Evolutionary conservation across 805 yeast genomes (phyloP).

Genomic region (Ogataea neopini): DNA sequence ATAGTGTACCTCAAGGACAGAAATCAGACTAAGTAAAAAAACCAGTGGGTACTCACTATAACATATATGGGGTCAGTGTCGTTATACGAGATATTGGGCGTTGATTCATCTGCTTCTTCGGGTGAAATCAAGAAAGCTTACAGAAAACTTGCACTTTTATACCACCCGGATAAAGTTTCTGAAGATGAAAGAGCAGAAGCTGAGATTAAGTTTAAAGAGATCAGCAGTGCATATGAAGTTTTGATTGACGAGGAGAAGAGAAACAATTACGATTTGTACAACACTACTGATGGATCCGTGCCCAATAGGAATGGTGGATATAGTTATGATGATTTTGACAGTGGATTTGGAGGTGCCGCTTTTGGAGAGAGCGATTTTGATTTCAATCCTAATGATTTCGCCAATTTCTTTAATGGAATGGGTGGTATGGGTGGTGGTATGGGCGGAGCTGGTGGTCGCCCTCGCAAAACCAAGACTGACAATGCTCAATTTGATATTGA

Average conservation of each 20-base stretch:
- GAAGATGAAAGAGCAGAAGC: constrained; percentile 63
- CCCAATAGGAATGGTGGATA: constrained; percentile 32
- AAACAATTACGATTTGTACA: constrained; percentile 58
- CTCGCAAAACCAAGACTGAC: constrained; percentile 43
- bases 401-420: constrained; percentile 58
- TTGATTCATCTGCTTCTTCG: constrained; percentile 61
- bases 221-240: constrained; percentile 83
- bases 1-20: background rate
- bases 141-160: constrained; percentile 74
- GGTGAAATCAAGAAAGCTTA: constrained; percentile 82
- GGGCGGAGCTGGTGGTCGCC: constrained; percentile 20
- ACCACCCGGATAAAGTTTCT: constrained; percentile 88
- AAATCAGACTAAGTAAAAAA: background rate
- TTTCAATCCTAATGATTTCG: constrained; percentile 74
- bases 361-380: constrained; percentile 42
- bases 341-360: constrained; percentile 50
- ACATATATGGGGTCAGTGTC: constrained; percentile 21
- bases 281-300: constrained; percentile 39
- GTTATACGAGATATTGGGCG: constrained; percentile 69
- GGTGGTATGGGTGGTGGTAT: constrained; percentile 24
- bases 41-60: background rate
- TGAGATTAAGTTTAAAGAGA: constrained; percentile 78
- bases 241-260: constrained; percentile 69
- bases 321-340: constrained; percentile 36
- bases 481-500: constrained; percentile 69